Evolutionary conservation across 1,284 basidiomycete genomes (phyloP).

Genomic region (Coriolopsis trogii): DNA sequence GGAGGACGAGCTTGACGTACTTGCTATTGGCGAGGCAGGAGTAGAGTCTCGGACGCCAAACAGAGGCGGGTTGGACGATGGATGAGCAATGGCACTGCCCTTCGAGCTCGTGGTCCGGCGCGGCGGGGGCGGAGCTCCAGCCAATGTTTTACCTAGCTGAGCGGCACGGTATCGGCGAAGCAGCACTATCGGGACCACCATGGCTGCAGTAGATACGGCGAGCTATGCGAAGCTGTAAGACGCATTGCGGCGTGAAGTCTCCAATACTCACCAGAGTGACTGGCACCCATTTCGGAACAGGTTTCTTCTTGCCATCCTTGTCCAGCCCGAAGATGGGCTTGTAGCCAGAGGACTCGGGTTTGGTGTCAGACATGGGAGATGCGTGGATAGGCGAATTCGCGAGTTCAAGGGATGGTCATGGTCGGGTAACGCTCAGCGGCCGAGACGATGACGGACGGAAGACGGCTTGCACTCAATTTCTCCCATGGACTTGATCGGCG

Average conservation of each 20-base stretch:
- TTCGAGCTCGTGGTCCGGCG: slow-evolving; percentile 22
- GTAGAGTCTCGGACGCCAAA: slow-evolving; percentile 2
- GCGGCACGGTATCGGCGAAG: slow-evolving; percentile 37
- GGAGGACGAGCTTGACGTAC: slow-evolving; percentile 4
- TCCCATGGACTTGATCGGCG: no score
- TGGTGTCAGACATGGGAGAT: slow-evolving; percentile 3
- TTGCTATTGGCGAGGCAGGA: not conserved
- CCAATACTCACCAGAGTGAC: slow-evolving; percentile 28
- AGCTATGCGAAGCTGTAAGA: slow-evolving; percentile 30
- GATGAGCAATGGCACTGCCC: slow-evolving; percentile 13
- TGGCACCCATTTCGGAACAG: slow-evolving; percentile 32
- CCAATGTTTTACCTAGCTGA: slow-evolving; percentile 19
- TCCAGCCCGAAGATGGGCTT: slow-evolving; percentile 14
- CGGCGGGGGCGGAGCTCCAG: slow-evolving; percentile 33
- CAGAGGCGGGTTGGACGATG: slow-evolving; percentile 8
- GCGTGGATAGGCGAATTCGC: no score
- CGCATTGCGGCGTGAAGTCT: no score
- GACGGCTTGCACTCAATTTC: no score
- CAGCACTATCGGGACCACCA: slow-evolving; percentile 38
- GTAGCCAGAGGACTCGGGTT: slow-evolving; percentile 6
- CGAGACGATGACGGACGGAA: no score
- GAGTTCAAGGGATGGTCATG: no score
- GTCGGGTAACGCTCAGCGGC: no score
- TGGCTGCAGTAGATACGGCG: slow-evolving; percentile 39
- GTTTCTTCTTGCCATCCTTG: slow-evolving; percentile 16